Evolutionary conservation across 306 rosid genomes (phyloP).

Genomic region (Benincasa hispida): DNA sequence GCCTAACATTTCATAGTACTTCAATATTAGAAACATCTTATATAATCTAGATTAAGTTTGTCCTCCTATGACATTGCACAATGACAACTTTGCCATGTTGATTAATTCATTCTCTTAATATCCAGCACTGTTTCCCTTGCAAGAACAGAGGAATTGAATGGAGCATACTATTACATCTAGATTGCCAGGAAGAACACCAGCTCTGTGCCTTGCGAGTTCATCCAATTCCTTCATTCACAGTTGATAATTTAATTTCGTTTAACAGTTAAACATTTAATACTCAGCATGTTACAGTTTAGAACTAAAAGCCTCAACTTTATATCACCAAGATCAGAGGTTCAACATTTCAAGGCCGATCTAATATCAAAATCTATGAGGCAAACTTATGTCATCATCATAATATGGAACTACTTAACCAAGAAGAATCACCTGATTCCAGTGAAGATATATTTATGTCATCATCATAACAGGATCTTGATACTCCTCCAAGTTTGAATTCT

Average conservation of each 20-base stretch:
- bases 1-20: background rate
- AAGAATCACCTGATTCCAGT: constrained; percentile 24
- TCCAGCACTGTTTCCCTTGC: background rate
- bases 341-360: background rate
- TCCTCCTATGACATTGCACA: background rate
- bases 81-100: background rate
- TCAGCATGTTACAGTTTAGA: background rate
- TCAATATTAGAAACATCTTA: background rate
- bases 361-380: background rate
- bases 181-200: background rate
- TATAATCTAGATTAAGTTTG: background rate
- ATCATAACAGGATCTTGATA: constrained; percentile 11
- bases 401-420: background rate
- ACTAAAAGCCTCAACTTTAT: background rate
- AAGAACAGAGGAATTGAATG: background rate
- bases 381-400: background rate
- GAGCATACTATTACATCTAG: background rate
- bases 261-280: background rate
- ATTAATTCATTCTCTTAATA: background rate
- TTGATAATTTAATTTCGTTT: background rate
- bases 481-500: constrained; percentile 20
- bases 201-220: background rate
- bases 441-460: constrained; percentile 5
- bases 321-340: background rate
- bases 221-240: background rate